Conservation (phyloP, 2,329 filamentous ascomycete genomes). For the Beauveria asiatica region DNA sequence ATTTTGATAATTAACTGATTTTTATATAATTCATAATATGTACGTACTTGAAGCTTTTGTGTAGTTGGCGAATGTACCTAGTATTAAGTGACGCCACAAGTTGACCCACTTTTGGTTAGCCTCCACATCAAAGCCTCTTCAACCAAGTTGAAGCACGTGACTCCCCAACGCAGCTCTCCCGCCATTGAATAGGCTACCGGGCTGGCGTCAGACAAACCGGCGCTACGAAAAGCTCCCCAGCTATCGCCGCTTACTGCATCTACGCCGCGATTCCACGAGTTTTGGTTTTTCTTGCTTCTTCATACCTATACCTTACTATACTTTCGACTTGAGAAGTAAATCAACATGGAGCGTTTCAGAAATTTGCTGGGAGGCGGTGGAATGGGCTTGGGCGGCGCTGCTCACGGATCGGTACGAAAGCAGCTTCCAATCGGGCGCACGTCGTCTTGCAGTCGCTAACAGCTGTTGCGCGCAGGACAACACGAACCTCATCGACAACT, state of each 20-base stretch:
- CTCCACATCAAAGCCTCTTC: not conserved
- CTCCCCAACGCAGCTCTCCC: not conserved
- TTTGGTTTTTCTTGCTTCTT: not conserved
- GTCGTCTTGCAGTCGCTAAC: constrained; percentile 12
- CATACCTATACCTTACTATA: not conserved
- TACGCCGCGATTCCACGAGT: not conserved
- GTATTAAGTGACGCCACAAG: no score
- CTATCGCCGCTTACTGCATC: not conserved
- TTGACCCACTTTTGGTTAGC: not conserved
- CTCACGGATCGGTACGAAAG: constrained; percentile 31
- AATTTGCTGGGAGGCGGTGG: constrained; percentile 74
- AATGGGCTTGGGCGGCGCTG: constrained; percentile 51
- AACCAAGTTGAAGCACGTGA: not conserved
- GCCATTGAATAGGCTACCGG: constrained; percentile 3
- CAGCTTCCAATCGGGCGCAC: not conserved
- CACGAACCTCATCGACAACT: constrained; percentile 90
- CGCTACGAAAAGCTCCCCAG: constrained; percentile 7
- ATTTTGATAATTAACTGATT: no score
- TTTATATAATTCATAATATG: no score
- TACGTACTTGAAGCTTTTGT: no score
- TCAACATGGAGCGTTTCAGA: constrained; percentile 81
- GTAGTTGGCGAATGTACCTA: no score
- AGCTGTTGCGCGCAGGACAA: constrained; percentile 56
- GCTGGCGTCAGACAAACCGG: constrained; percentile 11
- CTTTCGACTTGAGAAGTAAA: not conserved